phyloP scores from a whole-genome alignment of 2,329 filamentous ascomycete genomes.

The Colletotrichum sp. region DNA sequence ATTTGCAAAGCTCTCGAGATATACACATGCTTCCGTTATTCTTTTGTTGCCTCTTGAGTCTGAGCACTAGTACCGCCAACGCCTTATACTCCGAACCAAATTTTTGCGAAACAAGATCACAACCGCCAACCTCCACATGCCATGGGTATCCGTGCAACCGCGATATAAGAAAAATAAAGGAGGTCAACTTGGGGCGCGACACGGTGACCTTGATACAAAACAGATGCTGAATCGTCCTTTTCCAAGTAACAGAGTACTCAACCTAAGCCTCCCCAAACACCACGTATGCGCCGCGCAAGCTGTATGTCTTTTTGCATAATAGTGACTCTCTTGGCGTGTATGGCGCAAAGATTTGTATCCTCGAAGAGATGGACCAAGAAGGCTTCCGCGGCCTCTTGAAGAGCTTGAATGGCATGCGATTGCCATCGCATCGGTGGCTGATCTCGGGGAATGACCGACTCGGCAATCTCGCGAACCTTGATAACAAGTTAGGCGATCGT shows the following conservation, averaged over 20 bases:
- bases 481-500: slow-evolving; percentile 10
- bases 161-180: neutral
- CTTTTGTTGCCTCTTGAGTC: neutral
- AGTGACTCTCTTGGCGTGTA: slow-evolving; percentile 95
- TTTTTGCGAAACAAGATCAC: neutral
- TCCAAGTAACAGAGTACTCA: slow-evolving; percentile 30
- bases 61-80: neutral
- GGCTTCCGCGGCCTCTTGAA: slow-evolving; percentile 96
- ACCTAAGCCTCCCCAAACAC: slow-evolving; percentile 75
- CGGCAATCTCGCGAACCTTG: slow-evolving; percentile 74
- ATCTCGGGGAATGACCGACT: slow-evolving; percentile 65
- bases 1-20: neutral
- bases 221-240: neutral
- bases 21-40: neutral
- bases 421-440: slow-evolving; percentile 85
- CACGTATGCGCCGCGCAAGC: slow-evolving; percentile 80
- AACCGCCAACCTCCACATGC: neutral
- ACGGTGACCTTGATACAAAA: neutral
- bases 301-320: slow-evolving; percentile 99
- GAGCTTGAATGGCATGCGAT: slow-evolving; percentile 88
- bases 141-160: neutral
- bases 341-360: slow-evolving; percentile 93
- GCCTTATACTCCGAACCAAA: neutral
- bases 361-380: slow-evolving; percentile 97
- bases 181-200: neutral